Percentiles rank a stretch among this genome's conserved stretches.
Evolutionary conservation across 2,329 filamentous ascomycete genomes (phyloP).

Genomic region (Aureobasidium mangrovei): DNA sequence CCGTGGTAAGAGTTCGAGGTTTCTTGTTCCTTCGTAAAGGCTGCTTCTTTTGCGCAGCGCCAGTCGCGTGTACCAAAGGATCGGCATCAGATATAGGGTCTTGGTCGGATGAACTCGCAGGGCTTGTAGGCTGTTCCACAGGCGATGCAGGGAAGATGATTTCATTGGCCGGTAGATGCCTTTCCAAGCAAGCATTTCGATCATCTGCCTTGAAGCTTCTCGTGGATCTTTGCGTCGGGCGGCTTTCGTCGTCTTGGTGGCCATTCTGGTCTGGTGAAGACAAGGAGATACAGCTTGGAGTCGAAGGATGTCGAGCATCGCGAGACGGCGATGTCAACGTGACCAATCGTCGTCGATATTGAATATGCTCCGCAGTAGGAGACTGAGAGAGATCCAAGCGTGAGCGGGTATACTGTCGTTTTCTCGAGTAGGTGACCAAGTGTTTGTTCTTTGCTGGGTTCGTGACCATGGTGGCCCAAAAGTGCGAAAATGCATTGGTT

Average conservation of each 20-base stretch:
- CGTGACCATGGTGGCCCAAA: too few species aligned
- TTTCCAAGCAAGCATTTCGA: background rate
- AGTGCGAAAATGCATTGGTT: too few species aligned
- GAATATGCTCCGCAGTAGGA: background rate
- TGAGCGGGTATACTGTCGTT: background rate
- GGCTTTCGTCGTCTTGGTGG: background rate
- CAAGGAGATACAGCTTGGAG: background rate
- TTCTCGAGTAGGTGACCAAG: background rate
- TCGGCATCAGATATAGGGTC: background rate
- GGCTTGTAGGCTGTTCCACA: background rate
- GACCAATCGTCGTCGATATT: background rate
- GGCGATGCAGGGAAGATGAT: background rate
- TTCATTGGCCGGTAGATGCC: background rate
- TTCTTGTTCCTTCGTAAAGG: background rate
- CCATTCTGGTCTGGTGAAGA: background rate
- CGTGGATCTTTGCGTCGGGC: background rate
- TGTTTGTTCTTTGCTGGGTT: background rate
- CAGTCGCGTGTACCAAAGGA: background rate
- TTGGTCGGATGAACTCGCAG: slow-evolving; percentile 1
- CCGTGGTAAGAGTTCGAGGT: background rate
- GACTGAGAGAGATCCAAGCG: background rate
- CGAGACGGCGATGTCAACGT: slow-evolving; percentile 2
- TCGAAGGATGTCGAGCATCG: background rate
- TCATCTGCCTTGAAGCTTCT: background rate
- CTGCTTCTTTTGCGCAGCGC: background rate